phyloP scores from a whole-genome alignment of 2,329 filamentous ascomycete species.

The Aspergillus tamarii region DNA sequence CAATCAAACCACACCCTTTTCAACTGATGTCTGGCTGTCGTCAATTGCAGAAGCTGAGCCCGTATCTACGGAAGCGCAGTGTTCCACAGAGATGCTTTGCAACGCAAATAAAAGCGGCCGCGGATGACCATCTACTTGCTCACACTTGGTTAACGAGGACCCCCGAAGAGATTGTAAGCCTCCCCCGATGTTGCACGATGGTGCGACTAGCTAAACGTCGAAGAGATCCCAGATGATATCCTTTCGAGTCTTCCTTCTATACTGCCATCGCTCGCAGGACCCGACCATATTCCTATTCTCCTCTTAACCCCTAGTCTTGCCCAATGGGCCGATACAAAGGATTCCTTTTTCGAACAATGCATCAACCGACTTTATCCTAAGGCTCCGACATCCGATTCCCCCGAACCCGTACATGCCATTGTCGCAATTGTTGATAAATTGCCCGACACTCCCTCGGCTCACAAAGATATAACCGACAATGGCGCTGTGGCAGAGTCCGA shows the following conservation, averaged over 20 bases:
- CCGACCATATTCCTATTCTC: conserved; percentile 34
- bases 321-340: conserved; percentile 38
- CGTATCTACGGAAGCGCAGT: background rate
- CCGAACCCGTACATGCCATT: conserved; percentile 30
- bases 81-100: conserved; percentile 20
- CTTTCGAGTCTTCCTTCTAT: conserved; percentile 30
- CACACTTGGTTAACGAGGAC: conserved; percentile 39
- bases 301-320: conserved; percentile 44
- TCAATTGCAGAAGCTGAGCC: conserved; percentile 5
- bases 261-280: conserved; percentile 16
- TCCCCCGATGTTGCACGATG: background rate
- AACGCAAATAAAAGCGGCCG: conserved; percentile 18
- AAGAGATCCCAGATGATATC: conserved; percentile 35
- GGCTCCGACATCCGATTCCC: conserved; percentile 9
- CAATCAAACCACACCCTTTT: conserved; percentile 12
- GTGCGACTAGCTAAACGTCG: conserved; percentile 12
- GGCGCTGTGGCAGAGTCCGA: conserved; percentile 28
- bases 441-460: conserved; percentile 23
- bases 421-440: conserved; percentile 43
- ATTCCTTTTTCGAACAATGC: conserved; percentile 35
- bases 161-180: conserved; percentile 33
- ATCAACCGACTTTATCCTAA: conserved; percentile 31
- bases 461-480: background rate
- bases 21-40: conserved; percentile 12
- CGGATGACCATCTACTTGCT: conserved; percentile 24